Base-by-base conservation (phyloP, 495 filamentous ascomycete species). In the Choiromyces venosus region DNA sequence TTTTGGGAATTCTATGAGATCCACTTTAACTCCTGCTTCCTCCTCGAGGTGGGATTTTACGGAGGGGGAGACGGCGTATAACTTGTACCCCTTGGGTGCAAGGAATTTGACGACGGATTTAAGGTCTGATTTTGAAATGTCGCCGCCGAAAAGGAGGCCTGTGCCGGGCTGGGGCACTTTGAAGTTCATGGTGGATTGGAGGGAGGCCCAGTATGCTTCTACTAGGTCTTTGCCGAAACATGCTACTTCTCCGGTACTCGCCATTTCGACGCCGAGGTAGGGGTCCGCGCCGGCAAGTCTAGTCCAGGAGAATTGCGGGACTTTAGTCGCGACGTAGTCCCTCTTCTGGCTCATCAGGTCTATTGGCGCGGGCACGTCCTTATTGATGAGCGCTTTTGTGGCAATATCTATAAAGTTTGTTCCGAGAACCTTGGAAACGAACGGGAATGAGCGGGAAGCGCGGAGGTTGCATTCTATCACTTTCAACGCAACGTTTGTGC, bases 121-220 rank as follows among this genome's bases (percentile, higher is more conserved):
- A 69, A 99, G 86, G 78, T 91, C 89, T 71, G 85, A 83, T 76
- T 87, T 87, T 42, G 80, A 82, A 38, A 89, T 85, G 82, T 97
- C 92, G 76, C 95, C 95, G 73, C 95, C 95, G 78, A 98, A 92
- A 39, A 99, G 88, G 73, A 99, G 88, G 83, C 95, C 95, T 84
- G 96, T 92, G 77, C 95, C 95, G 37, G 92, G 91, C 82, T 94
- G 89, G 21, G 95, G 95, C 71, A 97, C 86, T 72, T 93, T 91
- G 90, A 99, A 99, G 88, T 97, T 99, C 95, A 98, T 99, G 75
- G 93, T 95, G 35, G 93, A 94, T 85, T 99, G 95, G 71, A 97
- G 85, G 18, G 94, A 94, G 7, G 93, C 86, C 95, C 95, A 98
- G 87, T 99, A 99, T 39, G 95, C 96, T 83, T 99, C 95, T 68